phyloP scores from a whole-genome alignment of 768 basidiomycete species.

The Tremella mesenterica region DNA sequence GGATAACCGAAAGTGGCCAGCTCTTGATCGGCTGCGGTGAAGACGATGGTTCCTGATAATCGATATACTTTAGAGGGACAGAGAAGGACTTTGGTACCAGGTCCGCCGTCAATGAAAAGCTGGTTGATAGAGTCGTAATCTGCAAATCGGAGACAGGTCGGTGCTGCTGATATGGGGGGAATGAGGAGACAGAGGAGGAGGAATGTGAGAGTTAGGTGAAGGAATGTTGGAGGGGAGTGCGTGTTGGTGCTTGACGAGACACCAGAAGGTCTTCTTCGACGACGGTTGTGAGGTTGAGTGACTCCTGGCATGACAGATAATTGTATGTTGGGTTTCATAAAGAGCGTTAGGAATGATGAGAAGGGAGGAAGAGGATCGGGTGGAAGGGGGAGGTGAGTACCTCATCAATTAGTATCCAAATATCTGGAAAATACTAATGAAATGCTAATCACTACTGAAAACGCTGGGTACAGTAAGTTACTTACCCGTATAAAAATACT shows the following conservation, averaged over 20 bases:
- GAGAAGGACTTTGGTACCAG: conserved; percentile 43
- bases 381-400: too few species aligned
- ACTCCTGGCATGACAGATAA: background rate
- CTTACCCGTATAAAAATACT: too few species aligned
- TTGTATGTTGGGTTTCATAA: too few species aligned
- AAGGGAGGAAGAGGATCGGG: too few species aligned
- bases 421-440: too few species aligned
- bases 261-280: background rate
- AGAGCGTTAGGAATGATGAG: too few species aligned
- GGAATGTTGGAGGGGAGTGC: too few species aligned
- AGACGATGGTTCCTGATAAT: conserved; percentile 42
- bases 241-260: background rate
- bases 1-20: conserved; percentile 48
- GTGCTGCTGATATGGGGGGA: background rate
- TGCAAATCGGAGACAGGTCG: conserved; percentile 33
- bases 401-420: too few species aligned
- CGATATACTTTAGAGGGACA: conserved; percentile 37
- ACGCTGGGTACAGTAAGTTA: too few species aligned
- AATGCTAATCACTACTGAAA: too few species aligned
- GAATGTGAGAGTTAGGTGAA: conserved; percentile 5
- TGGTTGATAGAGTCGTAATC: conserved; percentile 42
- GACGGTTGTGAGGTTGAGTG: background rate
- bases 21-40: conserved; percentile 45
- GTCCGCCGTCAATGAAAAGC: conserved; percentile 43
- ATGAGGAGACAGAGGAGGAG: conserved; percentile 5